Conservation (phyloP, 768 basidiomycete species). For the Kwoniella shandongensis region DNA sequence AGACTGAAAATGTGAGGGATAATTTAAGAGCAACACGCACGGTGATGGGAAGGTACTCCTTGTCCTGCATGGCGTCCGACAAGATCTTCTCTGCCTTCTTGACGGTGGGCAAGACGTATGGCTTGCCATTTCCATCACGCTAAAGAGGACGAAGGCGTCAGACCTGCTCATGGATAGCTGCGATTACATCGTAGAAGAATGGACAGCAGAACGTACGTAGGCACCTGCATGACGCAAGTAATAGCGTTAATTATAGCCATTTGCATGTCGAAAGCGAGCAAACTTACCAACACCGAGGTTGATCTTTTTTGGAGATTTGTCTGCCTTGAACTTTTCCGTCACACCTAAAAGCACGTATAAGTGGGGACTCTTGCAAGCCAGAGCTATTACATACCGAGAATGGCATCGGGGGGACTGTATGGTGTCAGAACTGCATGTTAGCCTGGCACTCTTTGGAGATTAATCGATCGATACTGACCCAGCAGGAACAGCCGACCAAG, state of each 20-base stretch:
- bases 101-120: conserved; percentile 85
- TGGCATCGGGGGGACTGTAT: conserved; percentile 52
- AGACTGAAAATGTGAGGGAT: background rate
- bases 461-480: no score
- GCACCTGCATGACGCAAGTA: conserved; percentile 28
- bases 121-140: conserved; percentile 89
- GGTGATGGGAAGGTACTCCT: conserved; percentile 95
- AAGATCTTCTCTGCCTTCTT: conserved; percentile 72
- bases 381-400: conserved; percentile 39
- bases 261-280: background rate
- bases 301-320: conserved; percentile 87
- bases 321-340: conserved; percentile 94
- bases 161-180: background rate
- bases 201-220: conserved; percentile 45
- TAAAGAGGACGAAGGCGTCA: conserved; percentile 15
- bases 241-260: background rate
- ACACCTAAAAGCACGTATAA: conserved; percentile 54
- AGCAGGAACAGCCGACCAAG: conserved; percentile 48
- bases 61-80: conserved; percentile 70
- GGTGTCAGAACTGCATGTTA: no score
- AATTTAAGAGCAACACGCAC: conserved; percentile 22
- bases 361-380: background rate
- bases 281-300: conserved; percentile 92
- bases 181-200: background rate
- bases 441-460: no score